Base-by-base conservation (phyloP, 495 filamentous ascomycete genomes). In the Neurospora tetrasperma region DNA sequence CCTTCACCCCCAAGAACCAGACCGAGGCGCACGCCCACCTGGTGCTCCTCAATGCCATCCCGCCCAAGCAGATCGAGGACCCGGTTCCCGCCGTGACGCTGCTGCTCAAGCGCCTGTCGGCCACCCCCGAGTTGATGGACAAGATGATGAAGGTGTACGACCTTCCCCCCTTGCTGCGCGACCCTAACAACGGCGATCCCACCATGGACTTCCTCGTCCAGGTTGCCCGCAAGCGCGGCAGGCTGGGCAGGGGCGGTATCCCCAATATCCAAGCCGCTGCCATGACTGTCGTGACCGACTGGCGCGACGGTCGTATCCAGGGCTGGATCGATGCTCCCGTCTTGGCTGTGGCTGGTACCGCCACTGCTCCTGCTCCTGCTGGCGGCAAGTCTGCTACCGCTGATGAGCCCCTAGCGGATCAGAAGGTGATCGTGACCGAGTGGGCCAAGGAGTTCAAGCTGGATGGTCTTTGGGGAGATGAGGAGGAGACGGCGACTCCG, bases 401-500 rank as follows among this genome's bases (percentile, higher is more conserved):
- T 35, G 81, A 82, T 23, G 79, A 75, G 72, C 76, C 77, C 6
- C 83, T 84, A 70, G 81, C 84, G n/a, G 93, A 95, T 78, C 90
- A 90, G 78, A 94, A 94, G 81, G 88, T 91, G 82, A 91, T 99
- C 75, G 96, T 98, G 20, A 92, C 89, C 23, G 90, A 96, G 81
- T 98, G 96, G 96, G 93, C 94, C 5, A 88, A 91, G 80, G 96
- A 98, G 83, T 98, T 99, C 82, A 94, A 94, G 85, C 86, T 99
- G 42, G 96, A 98, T 77, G 96, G 94, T 0, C 80, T 99, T n/a
- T 97, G 92, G 91, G 93, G 91, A 2, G 89, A 92, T 73, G 82
- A 79, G 40, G 78, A 77, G 12, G 74, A 59, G 54, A 76, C 66
- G 43, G 73, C 42, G 1, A 81, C 59, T 4, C 71, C 79, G 73